phyloP scores from a whole-genome alignment of 192 early-diverging fungal genomes.

The Gigaspora rosea region DNA sequence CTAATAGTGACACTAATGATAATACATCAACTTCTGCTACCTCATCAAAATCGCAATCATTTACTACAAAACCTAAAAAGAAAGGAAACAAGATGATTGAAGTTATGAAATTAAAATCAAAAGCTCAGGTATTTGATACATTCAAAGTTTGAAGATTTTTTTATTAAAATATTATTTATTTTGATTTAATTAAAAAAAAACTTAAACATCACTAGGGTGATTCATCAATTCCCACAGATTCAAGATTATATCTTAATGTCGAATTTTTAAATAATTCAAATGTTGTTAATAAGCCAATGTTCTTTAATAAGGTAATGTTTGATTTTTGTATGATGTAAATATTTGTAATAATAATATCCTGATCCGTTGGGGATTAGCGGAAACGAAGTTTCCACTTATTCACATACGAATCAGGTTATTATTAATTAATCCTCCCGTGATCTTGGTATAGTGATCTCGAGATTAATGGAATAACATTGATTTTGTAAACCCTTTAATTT shows the following conservation, averaged over 20 bases:
- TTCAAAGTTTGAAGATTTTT: neutral
- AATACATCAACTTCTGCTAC: neutral
- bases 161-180: too few relatives aligned
- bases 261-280: constrained; percentile 30
- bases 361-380: too few relatives aligned
- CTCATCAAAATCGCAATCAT: neutral
- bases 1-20: neutral
- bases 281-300: constrained; percentile 25
- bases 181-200: too few relatives aligned
- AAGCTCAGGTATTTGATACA: constrained; percentile 31
- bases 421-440: too few relatives aligned
- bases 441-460: too few relatives aligned
- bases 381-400: too few relatives aligned
- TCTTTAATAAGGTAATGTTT: constrained; percentile 41
- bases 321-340: neutral
- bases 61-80: constrained; percentile 12
- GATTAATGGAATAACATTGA: too few relatives aligned
- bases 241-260: constrained; percentile 34
- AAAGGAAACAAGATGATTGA: constrained; percentile 30
- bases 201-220: constrained; percentile 14
- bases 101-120: constrained; percentile 39
- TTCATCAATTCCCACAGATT: constrained; percentile 28
- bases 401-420: too few relatives aligned
- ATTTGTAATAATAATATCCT: too few relatives aligned
- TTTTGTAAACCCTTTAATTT: too few relatives aligned